phyloP scores from a whole-genome alignment of 78 protist species.

The Parvularia atlantis region DNA sequence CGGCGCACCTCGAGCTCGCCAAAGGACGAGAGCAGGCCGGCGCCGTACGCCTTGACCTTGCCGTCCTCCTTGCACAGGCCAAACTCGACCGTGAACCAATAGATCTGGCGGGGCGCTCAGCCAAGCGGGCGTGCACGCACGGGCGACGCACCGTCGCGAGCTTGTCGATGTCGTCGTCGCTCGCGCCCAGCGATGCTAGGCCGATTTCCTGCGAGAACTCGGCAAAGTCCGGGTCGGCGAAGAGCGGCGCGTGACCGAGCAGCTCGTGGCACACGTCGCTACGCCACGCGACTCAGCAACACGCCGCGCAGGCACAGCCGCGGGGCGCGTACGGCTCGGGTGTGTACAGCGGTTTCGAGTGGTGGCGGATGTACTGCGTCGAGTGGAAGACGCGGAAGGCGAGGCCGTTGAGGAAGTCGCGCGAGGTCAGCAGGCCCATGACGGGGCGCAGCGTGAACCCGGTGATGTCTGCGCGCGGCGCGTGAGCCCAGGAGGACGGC shows the following conservation, averaged over 20 bases:
- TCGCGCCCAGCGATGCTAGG: conserved; percentile 81
- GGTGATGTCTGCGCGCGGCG: conserved; percentile 35
- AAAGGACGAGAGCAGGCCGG: conserved; percentile 83
- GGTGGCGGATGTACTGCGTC: conserved; percentile 90
- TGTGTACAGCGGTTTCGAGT: conserved; percentile 83
- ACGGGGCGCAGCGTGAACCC: conserved; percentile 84
- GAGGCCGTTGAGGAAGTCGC: conserved; percentile 83
- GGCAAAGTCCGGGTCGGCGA: conserved; percentile 88
- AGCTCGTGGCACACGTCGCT: conserved; percentile 87
- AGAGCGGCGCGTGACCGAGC: conserved; percentile 91
- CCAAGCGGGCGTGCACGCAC: background rate
- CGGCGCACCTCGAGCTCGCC: conserved; percentile 71
- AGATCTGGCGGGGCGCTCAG: conserved; percentile 20
- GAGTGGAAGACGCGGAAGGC: conserved; percentile 88
- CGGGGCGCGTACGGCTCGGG: too few species aligned
- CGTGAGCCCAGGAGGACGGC: background rate
- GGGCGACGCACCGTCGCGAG: conserved; percentile 47
- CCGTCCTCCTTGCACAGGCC: conserved; percentile 81
- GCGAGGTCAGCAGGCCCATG: conserved; percentile 78
- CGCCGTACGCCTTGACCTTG: conserved; percentile 74
- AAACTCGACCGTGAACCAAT: conserved; percentile 92
- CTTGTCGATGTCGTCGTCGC: conserved; percentile 71
- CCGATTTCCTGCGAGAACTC: conserved; percentile 86
- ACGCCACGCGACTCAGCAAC: too few species aligned
- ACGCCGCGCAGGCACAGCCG: too few species aligned